Percentiles rank a stretch among this genome's conserved stretches.
phyloP scores from a whole-genome alignment of 805 yeast species.

The Cyberlindnera mrakii region DNA sequence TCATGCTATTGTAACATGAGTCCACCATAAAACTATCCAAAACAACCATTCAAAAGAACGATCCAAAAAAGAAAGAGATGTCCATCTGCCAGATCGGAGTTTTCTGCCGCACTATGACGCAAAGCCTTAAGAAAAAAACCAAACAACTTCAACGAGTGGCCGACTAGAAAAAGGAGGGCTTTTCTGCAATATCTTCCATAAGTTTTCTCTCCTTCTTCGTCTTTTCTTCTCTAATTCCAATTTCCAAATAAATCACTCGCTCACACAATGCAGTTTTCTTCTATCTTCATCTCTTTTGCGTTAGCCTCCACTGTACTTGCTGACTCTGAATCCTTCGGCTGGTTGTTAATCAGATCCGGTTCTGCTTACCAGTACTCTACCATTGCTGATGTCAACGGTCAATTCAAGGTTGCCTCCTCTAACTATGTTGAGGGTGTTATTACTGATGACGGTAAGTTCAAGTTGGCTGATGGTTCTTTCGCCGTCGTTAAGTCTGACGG shows the following conservation, averaged over 20 bases:
- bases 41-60: too few species aligned
- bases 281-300: slow-evolving; percentile 23
- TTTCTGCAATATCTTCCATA: neutral
- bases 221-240: neutral
- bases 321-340: slow-evolving; percentile 32
- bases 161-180: too few species aligned
- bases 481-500: slow-evolving; percentile 24
- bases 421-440: slow-evolving; percentile 15
- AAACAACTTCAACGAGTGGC: too few species aligned
- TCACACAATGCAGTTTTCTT: slow-evolving; percentile 23
- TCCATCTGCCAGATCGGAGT: too few species aligned
- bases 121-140: too few species aligned
- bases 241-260: slow-evolving; percentile 3
- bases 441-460: slow-evolving; percentile 29
- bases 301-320: slow-evolving; percentile 27
- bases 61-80: too few species aligned
- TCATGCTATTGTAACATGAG: too few species aligned
- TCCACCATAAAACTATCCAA: too few species aligned
- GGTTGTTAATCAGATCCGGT: slow-evolving; percentile 31
- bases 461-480: slow-evolving; percentile 24
- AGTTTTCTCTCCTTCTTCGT: neutral
- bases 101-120: too few species aligned
- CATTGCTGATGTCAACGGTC: slow-evolving; percentile 17
- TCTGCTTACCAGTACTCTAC: slow-evolving; percentile 28
- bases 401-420: slow-evolving; percentile 13